Percentiles rank a stretch among this genome's conserved stretches.
These are phyloP conservation scores for Vaccinium corymbosum DNA, from an alignment of 148 eudicot genomes.

Conservation along the genomic window DNA sequence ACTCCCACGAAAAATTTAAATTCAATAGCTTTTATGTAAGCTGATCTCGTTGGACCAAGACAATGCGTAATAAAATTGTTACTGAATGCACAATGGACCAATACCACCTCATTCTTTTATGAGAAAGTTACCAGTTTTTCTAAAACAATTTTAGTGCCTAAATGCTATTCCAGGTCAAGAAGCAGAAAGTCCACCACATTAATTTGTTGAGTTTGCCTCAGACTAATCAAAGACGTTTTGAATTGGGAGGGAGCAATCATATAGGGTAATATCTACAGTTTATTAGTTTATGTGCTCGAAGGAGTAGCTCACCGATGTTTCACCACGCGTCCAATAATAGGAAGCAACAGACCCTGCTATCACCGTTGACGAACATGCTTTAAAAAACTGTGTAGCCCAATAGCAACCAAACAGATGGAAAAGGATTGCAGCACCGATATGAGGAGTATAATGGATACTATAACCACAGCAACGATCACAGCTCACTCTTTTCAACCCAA, in stretches of 20 bases:
- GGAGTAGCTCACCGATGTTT: conserved; percentile 56
- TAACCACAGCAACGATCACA: conserved; percentile 95
- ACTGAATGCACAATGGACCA: neutral
- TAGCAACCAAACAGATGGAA: conserved; percentile 88
- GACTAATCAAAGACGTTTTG: neutral
- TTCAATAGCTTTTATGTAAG: neutral
- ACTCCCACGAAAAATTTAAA: neutral
- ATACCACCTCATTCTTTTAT: neutral
- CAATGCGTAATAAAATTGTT: neutral
- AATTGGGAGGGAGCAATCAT: neutral
- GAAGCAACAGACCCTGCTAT: conserved; percentile 99
- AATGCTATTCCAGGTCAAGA: neutral
- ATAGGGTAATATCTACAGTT: neutral
- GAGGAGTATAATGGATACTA: conserved; percentile 71
- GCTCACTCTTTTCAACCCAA: conserved; percentile 58
- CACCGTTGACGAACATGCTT: conserved; percentile 82
- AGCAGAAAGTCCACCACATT: neutral
- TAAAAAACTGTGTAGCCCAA: conserved; percentile 91
- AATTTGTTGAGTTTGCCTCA: neutral
- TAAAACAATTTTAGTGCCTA: neutral
- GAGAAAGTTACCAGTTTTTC: neutral
- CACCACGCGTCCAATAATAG: conserved; percentile 94
- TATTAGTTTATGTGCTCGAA: neutral
- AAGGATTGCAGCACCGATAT: conserved; percentile 73
- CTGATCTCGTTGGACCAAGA: neutral